These are phyloP conservation scores for Trichophyton equinum DNA, from an alignment of 2,329 filamentous ascomycete species.

Conservation along the genomic window DNA sequence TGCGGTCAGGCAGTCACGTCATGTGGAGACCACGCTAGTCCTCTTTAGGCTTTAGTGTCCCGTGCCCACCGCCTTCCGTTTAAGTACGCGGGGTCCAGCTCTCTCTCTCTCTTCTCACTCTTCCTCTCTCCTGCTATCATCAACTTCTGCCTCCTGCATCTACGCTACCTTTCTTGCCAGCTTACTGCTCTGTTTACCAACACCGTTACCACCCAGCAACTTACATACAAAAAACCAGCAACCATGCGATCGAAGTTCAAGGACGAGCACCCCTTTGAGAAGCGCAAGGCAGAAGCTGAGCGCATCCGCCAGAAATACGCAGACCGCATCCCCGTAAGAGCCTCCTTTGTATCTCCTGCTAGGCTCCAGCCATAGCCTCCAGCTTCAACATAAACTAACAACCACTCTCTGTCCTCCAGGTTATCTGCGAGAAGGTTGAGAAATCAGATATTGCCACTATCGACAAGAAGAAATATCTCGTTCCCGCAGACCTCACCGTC, in stretches of 20 bases:
- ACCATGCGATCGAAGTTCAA: constrained; percentile 99
- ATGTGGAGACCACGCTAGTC: neutral
- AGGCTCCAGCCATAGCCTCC: neutral
- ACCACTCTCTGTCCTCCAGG: constrained; percentile 40
- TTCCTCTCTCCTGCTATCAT: neutral
- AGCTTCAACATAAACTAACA: neutral
- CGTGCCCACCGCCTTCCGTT: constrained; percentile 4
- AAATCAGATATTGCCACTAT: constrained; percentile 99
- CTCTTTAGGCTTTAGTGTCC: neutral
- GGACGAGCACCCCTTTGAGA: constrained; percentile 99
- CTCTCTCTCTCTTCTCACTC: neutral
- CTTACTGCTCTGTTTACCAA: neutral
- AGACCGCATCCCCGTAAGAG: constrained; percentile 81
- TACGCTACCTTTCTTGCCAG: neutral
- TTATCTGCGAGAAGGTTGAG: constrained; percentile 99
- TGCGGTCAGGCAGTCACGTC: neutral
- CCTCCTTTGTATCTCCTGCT: neutral
- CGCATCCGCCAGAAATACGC: constrained; percentile 98
- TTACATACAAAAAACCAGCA: constrained; percentile 17
- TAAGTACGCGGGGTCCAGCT: constrained; percentile 5
- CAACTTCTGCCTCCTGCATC: neutral
- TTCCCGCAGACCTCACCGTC: constrained; percentile 92
- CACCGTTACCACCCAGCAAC: neutral
- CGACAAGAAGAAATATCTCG: constrained; percentile 99
- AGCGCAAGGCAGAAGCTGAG: constrained; percentile 99